phyloP scores from a whole-genome alignment of 2,329 filamentous ascomycete species.

The Aureobasidium sp. region DNA sequence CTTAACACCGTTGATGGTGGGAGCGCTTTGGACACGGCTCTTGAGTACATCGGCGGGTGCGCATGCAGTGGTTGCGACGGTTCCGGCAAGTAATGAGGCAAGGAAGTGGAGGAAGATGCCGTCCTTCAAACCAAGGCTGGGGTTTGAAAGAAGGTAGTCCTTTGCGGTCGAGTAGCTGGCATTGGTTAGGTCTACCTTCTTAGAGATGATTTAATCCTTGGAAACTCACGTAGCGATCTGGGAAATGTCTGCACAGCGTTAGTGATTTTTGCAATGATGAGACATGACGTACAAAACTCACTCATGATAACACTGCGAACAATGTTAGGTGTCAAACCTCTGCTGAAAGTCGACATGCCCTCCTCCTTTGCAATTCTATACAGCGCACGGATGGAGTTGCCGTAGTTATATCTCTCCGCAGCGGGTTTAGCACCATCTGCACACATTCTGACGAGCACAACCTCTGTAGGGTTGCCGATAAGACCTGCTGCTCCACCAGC shows the following conservation, averaged over 20 bases:
- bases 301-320: conserved; percentile 11
- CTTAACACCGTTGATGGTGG: neutral
- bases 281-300: neutral
- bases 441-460: conserved; percentile 10
- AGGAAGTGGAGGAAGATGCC: conserved; percentile 11
- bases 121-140: neutral
- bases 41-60: conserved; percentile 9
- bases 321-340: conserved; percentile 8
- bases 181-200: neutral
- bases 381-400: conserved; percentile 4
- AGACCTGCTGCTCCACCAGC: conserved; percentile 9
- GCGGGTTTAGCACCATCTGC: conserved; percentile 4
- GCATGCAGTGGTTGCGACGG: conserved; percentile 6
- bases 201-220: too few species aligned
- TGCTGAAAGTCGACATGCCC: conserved; percentile 7
- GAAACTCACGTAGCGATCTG: conserved; percentile 6
- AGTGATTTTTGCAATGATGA: neutral
- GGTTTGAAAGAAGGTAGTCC: conserved; percentile 2
- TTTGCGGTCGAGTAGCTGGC: conserved; percentile 6
- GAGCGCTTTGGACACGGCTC: neutral
- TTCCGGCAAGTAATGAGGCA: conserved; percentile 8
- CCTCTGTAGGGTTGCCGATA: conserved; percentile 5
- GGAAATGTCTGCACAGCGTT: neutral
- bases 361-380: conserved; percentile 9
- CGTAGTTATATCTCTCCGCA: conserved; percentile 6